Conservation (phyloP, 106 monocot species). For the Dioscorea zingiberensis region DNA sequence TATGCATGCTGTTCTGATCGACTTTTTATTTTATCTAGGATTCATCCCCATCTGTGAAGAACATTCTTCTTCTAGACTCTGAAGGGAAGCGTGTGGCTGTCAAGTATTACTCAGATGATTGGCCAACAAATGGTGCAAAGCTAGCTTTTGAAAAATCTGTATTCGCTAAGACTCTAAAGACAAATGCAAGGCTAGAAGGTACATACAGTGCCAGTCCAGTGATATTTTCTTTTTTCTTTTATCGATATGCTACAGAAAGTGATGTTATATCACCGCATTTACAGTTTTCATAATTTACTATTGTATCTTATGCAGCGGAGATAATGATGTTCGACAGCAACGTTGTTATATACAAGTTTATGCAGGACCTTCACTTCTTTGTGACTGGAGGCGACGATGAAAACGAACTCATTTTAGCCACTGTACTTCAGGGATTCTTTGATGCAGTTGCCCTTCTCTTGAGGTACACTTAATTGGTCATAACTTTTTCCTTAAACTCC, state of each 20-base stretch:
- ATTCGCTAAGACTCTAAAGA: conserved; percentile 72
- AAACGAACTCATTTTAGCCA: conserved; percentile 80
- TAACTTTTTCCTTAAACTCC: too few relatives aligned
- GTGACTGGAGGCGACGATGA: conserved; percentile 83
- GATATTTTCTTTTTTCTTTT: too few relatives aligned
- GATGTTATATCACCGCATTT: too few relatives aligned
- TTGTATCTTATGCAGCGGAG: conserved; percentile 37
- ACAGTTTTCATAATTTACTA: not conserved
- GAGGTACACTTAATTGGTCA: too few relatives aligned
- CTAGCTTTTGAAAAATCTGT: conserved; percentile 77
- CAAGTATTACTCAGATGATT: conserved; percentile 79
- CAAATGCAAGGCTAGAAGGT: conserved; percentile 75
- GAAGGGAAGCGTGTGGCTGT: conserved; percentile 62
- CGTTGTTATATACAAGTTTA: conserved; percentile 77
- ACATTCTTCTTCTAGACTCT: conserved; percentile 55
- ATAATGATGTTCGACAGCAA: conserved; percentile 69
- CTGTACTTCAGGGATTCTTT: conserved; percentile 83
- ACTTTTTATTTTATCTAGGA: too few relatives aligned
- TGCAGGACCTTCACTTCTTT: conserved; percentile 89
- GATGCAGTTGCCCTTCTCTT: conserved; percentile 78
- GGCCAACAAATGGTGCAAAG: conserved; percentile 58
- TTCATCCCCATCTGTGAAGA: conserved; percentile 55
- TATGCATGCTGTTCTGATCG: too few relatives aligned
- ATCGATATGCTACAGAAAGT: too few relatives aligned
- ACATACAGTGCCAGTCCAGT: too few relatives aligned